Conservation (phyloP, 805 yeast species). For the Trichomonascus vanleenenianus region DNA sequence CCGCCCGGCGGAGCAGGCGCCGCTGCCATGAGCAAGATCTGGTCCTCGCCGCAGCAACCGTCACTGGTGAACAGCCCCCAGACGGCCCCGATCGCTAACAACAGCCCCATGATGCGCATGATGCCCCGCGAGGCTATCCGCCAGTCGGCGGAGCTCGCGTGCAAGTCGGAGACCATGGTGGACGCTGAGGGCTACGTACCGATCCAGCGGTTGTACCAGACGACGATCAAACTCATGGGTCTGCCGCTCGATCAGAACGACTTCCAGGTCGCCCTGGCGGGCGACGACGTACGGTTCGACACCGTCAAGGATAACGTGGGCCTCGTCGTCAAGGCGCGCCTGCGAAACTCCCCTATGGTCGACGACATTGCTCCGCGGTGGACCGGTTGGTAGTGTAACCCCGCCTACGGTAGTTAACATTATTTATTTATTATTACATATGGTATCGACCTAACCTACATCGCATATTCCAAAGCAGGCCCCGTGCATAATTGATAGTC, state of each 20-base stretch:
- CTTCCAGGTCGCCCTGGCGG: constrained; percentile 18
- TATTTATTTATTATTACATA: too few species aligned
- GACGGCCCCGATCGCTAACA: too few species aligned
- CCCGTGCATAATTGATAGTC: too few species aligned
- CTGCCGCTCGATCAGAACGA: constrained; percentile 22
- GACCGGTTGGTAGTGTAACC: too few species aligned
- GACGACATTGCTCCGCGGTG: too few species aligned
- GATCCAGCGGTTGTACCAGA: constrained; percentile 26
- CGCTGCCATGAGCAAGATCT: neutral
- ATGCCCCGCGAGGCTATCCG: constrained; percentile 9
- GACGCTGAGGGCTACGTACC: constrained; percentile 29
- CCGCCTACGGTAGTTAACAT: too few species aligned
- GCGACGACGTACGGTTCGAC: constrained; percentile 21
- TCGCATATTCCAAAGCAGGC: too few species aligned
- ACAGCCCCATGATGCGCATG: too few species aligned
- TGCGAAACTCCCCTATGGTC: too few species aligned
- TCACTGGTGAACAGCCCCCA: too few species aligned
- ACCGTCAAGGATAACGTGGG: constrained; percentile 28
- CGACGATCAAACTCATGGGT: constrained; percentile 18
- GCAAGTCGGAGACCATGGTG: constrained; percentile 15
- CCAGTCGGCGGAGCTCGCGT: constrained; percentile 20
- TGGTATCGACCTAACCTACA: too few species aligned
- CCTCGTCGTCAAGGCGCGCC: constrained; percentile 18
- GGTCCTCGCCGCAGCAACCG: neutral
- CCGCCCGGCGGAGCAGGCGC: too few species aligned